Evolutionary conservation across 805 yeast genomes (phyloP).

Genomic region (Nakazawaea wickerhamii): DNA sequence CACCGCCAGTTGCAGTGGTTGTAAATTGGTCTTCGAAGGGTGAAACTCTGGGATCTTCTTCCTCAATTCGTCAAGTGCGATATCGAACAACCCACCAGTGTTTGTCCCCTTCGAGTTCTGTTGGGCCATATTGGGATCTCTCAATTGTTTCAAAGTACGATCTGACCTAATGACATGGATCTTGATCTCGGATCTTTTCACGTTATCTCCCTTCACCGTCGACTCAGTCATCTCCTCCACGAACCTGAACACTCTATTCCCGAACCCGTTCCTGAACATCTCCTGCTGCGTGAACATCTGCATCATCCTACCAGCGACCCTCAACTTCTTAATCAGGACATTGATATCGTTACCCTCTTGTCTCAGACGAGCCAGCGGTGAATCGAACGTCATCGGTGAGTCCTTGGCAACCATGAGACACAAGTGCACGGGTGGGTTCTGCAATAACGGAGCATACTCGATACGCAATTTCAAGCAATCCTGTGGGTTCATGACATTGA

Average conservation of each 20-base stretch:
- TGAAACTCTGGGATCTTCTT: constrained; percentile 51
- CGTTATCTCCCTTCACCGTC: constrained; percentile 29
- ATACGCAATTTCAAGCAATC: constrained; percentile 23
- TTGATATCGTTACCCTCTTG: constrained; percentile 62
- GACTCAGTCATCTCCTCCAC: constrained; percentile 57
- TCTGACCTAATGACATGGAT: constrained; percentile 72
- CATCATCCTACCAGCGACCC: constrained; percentile 83
- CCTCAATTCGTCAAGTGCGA: constrained; percentile 70
- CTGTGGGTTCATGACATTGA: background rate
- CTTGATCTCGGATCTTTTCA: constrained; percentile 54
- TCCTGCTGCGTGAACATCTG: constrained; percentile 90
- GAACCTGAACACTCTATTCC: constrained; percentile 71
- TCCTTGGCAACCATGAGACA: constrained; percentile 75
- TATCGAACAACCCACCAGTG: constrained; percentile 70
- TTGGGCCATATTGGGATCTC: constrained; percentile 80
- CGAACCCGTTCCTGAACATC: constrained; percentile 73
- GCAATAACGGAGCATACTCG: constrained; percentile 48
- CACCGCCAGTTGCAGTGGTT: constrained; percentile 76
- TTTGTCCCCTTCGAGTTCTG: constrained; percentile 71
- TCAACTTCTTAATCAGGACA: constrained; percentile 66
- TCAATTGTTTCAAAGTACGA: constrained; percentile 61
- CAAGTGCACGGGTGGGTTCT: constrained; percentile 75
- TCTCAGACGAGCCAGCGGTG: constrained; percentile 44
- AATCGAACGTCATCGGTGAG: constrained; percentile 65
- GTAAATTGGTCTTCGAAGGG: constrained; percentile 24